Evolutionary conservation across 2,329 filamentous ascomycete genomes (phyloP), one percentile per base, ranked within the genome.

Genomic region (Helminthosporium solani): DNA sequence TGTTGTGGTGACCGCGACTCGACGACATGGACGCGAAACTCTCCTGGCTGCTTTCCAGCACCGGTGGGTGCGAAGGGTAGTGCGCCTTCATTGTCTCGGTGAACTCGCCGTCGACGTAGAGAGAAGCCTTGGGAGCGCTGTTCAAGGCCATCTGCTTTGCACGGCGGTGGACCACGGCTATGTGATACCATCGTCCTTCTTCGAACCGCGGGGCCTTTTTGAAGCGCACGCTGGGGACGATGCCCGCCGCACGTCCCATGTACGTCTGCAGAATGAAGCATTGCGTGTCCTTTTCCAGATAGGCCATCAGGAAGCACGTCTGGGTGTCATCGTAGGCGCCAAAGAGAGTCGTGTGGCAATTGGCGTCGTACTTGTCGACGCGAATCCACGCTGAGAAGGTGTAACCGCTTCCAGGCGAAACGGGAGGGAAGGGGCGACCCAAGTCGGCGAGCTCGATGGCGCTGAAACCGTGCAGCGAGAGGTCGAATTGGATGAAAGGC

Each of bases 191-290:
- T 58, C 76, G 79, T 44, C 84, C 81, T 52, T 87, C 79, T 57
- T 84, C 76, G 63, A 99, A 97, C 0, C 79, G 75, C 9, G 85
- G 82, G 2, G 87, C 87, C 68, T 94, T 95, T 67, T 94, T 95
- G 77, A 99, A 99, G 45, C 94, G 84, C 37, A 99, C 88, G 69
- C 92, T 97, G 2, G 94, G 92, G 47, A 87, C 83, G 11, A 67
- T 52, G n/a, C 64, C 64, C 21, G 64, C 50, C 42, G 84, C 79
- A 7, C 90, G 90, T 42, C 84, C 88, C 50, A 97, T 87, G 15
- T 94, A 96, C 7, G 95, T 97, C 72, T 99, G 94, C 5, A 99
- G 76, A 56, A 99, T 99, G 56, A 99, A 87, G 70, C 96, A 94
- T 50, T 82, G 88, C 2, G 90, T 95, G 67, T 96, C 91, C 64